A percentile compares a stretch with the other conserved stretches of the same genome.
Evolutionary conservation across 2,329 filamentous ascomycete genomes (phyloP).

Genomic region (Rutstroemia sp.): DNA sequence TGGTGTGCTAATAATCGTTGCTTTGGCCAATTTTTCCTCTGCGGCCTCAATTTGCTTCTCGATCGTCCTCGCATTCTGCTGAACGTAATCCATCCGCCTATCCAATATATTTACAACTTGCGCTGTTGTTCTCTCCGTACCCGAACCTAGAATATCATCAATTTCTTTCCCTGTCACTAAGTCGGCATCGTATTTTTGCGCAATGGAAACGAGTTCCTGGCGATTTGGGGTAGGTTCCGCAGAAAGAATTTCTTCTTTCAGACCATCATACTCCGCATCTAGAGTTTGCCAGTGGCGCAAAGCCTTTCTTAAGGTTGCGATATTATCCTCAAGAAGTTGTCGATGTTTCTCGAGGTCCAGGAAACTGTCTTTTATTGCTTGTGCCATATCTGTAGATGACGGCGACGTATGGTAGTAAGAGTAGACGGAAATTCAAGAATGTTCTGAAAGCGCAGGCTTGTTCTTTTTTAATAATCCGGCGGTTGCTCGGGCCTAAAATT

Average conservation of each 20-base stretch:
- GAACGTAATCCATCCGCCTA: conserved; percentile 82
- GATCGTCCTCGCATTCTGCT: conserved; percentile 68
- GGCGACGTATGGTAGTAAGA: neutral
- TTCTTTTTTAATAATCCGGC: neutral
- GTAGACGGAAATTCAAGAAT: neutral
- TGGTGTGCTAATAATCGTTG: conserved; percentile 51
- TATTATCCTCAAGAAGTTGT: conserved; percentile 65
- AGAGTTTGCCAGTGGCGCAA: conserved; percentile 84
- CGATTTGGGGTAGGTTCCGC: conserved; percentile 36
- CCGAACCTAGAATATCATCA: conserved; percentile 38
- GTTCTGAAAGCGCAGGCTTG: neutral
- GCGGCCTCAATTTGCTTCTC: conserved; percentile 59
- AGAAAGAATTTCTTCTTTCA: conserved; percentile 71
- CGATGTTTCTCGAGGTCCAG: conserved; percentile 69
- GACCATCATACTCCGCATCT: conserved; percentile 84
- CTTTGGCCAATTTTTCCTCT: conserved; percentile 62
- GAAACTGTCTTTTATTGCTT: conserved; percentile 35
- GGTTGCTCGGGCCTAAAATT: too few species aligned
- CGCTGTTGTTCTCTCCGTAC: conserved; percentile 42
- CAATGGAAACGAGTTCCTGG: conserved; percentile 46
- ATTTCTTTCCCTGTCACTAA: conserved; percentile 55
- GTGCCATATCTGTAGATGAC: conserved; percentile 18
- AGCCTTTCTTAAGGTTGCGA: conserved; percentile 65
- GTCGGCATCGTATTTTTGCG: conserved; percentile 44
- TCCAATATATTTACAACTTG: conserved; percentile 63